phyloP scores from a whole-genome alignment of 2,329 filamentous ascomycete species.

The Teratosphaeriaceae sp. region DNA sequence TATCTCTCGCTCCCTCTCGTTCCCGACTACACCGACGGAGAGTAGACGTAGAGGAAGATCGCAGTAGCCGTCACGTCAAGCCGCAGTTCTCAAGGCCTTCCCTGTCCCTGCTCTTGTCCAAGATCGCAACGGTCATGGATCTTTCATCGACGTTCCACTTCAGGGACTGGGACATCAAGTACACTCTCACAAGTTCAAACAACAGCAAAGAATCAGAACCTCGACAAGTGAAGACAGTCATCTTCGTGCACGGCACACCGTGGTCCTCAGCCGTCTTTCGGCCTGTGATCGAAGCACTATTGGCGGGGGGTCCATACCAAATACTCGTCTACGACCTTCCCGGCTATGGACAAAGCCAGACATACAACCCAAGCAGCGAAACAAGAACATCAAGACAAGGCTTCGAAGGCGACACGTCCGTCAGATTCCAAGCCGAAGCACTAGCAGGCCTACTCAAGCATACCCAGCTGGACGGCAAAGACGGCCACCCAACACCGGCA shows the following conservation, averaged over 20 bases:
- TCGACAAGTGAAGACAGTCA: conserved; percentile 25
- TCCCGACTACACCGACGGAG: too few relatives aligned
- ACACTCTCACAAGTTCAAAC: not conserved
- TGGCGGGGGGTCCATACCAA: conserved; percentile 24
- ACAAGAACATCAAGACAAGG: conserved; percentile 16
- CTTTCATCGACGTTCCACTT: not conserved
- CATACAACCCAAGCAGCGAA: conserved; percentile 13
- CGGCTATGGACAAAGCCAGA: conserved; percentile 37
- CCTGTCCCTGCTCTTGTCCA: not conserved
- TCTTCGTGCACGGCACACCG: conserved; percentile 44
- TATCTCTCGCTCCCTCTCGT: too few relatives aligned
- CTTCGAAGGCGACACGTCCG: conserved; percentile 28
- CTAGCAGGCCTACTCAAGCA: conserved; percentile 34
- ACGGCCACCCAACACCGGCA: conserved; percentile 22
- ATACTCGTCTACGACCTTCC: conserved; percentile 43
- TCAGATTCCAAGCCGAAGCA: conserved; percentile 33
- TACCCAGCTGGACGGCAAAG: conserved; percentile 23
- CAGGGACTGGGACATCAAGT: not conserved
- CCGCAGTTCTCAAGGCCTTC: not conserved
- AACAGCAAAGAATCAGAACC: conserved; percentile 25
- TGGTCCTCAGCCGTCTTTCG: conserved; percentile 41
- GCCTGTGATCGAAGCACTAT: conserved; percentile 30
- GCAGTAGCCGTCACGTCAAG: not conserved
- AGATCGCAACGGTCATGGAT: too few relatives aligned
- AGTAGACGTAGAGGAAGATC: not conserved